Evolutionary conservation across 176 grass and related monocot genomes (phyloP).

Genomic region (Avena sativa): DNA sequence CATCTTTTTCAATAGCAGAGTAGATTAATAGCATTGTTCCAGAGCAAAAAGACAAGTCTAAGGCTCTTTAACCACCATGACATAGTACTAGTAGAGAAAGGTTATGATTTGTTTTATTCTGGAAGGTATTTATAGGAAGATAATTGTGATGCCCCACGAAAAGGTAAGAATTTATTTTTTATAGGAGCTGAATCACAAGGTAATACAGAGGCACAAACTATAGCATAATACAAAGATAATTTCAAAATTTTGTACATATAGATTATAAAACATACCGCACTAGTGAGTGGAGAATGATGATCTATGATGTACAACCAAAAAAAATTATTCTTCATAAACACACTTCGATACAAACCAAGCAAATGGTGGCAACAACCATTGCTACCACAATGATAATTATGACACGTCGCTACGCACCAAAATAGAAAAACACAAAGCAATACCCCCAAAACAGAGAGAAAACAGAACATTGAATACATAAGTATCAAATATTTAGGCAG

Average conservation of each 20-base stretch:
- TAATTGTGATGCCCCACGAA: background rate
- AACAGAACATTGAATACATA: background rate
- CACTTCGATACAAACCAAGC: background rate
- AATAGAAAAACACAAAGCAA: background rate
- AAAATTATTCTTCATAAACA: background rate
- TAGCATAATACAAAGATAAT: background rate
- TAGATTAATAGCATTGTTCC: background rate
- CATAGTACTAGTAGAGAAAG: background rate
- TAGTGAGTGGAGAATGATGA: background rate
- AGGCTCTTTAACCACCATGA: background rate
- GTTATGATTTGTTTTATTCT: background rate
- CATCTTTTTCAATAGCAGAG: background rate
- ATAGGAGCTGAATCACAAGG: background rate
- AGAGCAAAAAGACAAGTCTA: background rate
- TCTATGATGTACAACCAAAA: background rate
- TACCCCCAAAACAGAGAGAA: background rate
- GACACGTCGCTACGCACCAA: background rate
- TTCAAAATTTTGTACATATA: background rate
- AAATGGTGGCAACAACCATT: constrained; percentile 13
- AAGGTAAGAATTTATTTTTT: background rate
- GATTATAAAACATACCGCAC: background rate
- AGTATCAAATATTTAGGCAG: background rate
- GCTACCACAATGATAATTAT: background rate
- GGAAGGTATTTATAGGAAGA: background rate
- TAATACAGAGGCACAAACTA: background rate